Conservation (phyloP, 305 asterid species). For the Plantago coronopus region DNA sequence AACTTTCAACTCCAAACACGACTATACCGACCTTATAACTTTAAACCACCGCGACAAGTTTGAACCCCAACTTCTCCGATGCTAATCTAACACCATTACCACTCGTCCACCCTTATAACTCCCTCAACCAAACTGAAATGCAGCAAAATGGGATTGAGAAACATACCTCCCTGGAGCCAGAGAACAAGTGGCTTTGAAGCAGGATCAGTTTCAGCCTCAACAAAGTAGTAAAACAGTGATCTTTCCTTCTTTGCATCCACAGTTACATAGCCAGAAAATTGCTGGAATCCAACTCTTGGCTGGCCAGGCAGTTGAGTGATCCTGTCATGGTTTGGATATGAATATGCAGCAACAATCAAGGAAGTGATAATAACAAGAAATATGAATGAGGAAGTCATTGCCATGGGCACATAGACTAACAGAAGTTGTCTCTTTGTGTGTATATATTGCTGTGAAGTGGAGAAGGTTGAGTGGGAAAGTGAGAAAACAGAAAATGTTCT, state of each 20-base stretch:
- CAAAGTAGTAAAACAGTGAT: slow-evolving; percentile 63
- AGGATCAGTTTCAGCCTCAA: slow-evolving; percentile 56
- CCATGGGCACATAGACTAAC: background rate
- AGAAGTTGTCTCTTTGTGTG: slow-evolving; percentile 4
- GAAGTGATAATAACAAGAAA: slow-evolving; percentile 31
- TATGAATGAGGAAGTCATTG: slow-evolving; percentile 29
- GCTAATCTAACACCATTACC: too few relatives aligned
- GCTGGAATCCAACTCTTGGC: slow-evolving; percentile 52
- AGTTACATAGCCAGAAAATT: slow-evolving; percentile 56
- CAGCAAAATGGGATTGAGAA: background rate
- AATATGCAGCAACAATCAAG: slow-evolving; percentile 25
- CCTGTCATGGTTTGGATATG: slow-evolving; percentile 42
- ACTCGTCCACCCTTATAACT: too few relatives aligned
- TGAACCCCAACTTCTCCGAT: too few relatives aligned
- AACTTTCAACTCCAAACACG: too few relatives aligned
- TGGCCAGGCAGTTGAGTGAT: slow-evolving; percentile 56
- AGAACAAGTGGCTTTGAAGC: slow-evolving; percentile 57
- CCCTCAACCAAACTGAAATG: too few relatives aligned
- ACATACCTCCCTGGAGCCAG: slow-evolving; percentile 72
- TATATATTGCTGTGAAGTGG: slow-evolving; percentile 29
- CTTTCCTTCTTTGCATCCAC: slow-evolving; percentile 48
- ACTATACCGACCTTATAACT: too few relatives aligned
- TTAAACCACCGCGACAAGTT: too few relatives aligned
- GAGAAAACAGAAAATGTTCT: background rate
- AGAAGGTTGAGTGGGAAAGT: slow-evolving; percentile 22